Evolutionary conservation across 768 basidiomycete genomes (phyloP).

Genomic region (Coprinopsis strossmayeri): DNA sequence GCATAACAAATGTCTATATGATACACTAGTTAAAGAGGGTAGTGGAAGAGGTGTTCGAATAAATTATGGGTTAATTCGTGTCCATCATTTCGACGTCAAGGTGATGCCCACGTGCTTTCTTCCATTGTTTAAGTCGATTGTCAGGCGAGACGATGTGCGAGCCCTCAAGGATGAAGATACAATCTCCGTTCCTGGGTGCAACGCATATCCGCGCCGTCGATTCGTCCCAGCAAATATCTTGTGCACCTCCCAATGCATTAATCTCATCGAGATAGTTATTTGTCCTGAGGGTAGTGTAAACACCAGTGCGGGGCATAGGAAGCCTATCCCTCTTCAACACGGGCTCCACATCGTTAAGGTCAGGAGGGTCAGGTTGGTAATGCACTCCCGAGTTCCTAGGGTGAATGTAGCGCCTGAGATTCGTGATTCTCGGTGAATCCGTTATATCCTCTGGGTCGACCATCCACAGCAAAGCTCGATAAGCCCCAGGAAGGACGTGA

Average conservation of each 20-base stretch:
- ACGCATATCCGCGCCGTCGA: constrained; percentile 53
- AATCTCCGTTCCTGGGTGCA: constrained; percentile 31
- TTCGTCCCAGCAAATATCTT: constrained; percentile 63
- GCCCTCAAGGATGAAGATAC: constrained; percentile 45
- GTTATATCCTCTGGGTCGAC: constrained; percentile 23
- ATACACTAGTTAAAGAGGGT: too few species aligned
- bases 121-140: constrained; percentile 23
- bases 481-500: constrained; percentile 36
- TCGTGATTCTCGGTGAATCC: constrained; percentile 26
- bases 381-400: constrained; percentile 19
- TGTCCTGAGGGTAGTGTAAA: constrained; percentile 7
- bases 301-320: not conserved
- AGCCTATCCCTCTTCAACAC: constrained; percentile 7
- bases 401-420: constrained; percentile 33
- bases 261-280: constrained; percentile 13
- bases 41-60: too few species aligned
- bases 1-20: too few species aligned
- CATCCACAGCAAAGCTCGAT: constrained; percentile 36
- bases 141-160: constrained; percentile 24
- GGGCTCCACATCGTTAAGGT: constrained; percentile 12
- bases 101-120: constrained; percentile 25
- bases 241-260: constrained; percentile 25
- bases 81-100: too few species aligned
- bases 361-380: constrained; percentile 12
- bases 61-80: too few species aligned